These are phyloP conservation scores for Mycosphaerella sp. DNA, from an alignment of 2,329 filamentous ascomycete species.

Conservation along the genomic window DNA sequence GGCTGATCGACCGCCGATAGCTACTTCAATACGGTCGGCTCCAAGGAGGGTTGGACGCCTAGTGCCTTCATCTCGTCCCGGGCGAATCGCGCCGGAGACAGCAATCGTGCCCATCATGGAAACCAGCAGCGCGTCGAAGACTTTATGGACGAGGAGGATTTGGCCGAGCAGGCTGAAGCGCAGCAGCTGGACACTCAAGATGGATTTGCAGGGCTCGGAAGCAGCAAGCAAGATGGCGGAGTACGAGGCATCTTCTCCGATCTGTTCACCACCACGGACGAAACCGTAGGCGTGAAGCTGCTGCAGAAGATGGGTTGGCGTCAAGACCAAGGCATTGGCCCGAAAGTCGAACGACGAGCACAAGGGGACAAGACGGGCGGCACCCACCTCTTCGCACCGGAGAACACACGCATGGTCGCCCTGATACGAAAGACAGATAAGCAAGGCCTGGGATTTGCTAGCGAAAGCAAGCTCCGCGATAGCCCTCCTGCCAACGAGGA, in stretches of 20 bases:
- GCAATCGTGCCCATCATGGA: conserved; percentile 43
- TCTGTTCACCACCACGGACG: conserved; percentile 63
- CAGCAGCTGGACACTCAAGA: conserved; percentile 65
- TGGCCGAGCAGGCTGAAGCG: conserved; percentile 76
- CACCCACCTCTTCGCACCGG: conserved; percentile 74
- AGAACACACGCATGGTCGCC: conserved; percentile 63
- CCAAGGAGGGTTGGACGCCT: conserved; percentile 96
- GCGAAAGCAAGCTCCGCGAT: conserved; percentile 49
- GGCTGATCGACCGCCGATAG: conserved; percentile 40
- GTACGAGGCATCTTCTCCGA: conserved; percentile 56
- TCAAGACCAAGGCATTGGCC: conserved; percentile 86
- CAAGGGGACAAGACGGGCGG: conserved; percentile 54
- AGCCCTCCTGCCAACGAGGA: conserved; percentile 32
- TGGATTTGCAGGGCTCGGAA: conserved; percentile 69
- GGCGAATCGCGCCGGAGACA: conserved; percentile 61
- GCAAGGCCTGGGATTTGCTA: conserved; percentile 63
- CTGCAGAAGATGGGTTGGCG: conserved; percentile 94
- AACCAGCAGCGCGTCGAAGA: conserved; percentile 66
- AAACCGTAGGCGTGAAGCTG: conserved; percentile 81
- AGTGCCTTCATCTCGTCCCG: conserved; percentile 88
- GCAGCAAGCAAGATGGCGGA: conserved; percentile 50
- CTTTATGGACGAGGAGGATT: conserved; percentile 97
- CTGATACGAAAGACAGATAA: conserved; percentile 61
- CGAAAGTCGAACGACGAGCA: conserved; percentile 70
- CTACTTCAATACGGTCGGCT: conserved; percentile 97